A percentile compares a stretch with the other conserved stretches of the same genome.
phyloP scores from a whole-genome alignment of 805 yeast species.

The Metschnikowia gelsemii region DNA sequence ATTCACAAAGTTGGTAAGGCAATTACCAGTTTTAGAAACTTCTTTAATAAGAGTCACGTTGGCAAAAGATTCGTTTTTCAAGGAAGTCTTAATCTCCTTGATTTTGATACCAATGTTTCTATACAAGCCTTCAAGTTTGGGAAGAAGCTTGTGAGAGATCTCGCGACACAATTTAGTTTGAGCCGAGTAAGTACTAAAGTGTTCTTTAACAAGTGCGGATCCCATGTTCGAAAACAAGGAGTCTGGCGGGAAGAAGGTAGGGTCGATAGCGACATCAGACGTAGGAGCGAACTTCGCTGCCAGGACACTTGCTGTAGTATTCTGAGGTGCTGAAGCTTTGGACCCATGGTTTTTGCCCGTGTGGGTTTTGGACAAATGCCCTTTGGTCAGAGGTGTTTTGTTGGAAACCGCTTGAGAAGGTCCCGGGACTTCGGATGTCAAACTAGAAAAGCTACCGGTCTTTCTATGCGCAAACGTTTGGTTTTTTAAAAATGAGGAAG shows the following conservation, averaged over 20 bases:
- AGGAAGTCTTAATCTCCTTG: constrained; percentile 40
- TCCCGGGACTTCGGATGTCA: constrained; percentile 12
- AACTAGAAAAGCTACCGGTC: constrained; percentile 15
- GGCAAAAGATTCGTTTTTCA: constrained; percentile 43
- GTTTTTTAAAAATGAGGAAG: constrained; percentile 25
- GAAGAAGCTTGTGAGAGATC: constrained; percentile 32
- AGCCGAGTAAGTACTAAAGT: constrained; percentile 27
- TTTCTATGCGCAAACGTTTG: constrained; percentile 23
- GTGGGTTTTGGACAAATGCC: too few species aligned
- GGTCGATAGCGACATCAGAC: constrained; percentile 24
- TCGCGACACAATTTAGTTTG: constrained; percentile 34
- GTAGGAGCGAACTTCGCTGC: constrained; percentile 21
- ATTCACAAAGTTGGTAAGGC: constrained; percentile 37
- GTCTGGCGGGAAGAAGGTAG: constrained; percentile 26
- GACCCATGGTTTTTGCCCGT: too few species aligned
- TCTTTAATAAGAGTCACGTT: constrained; percentile 36
- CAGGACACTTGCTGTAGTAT: constrained; percentile 7
- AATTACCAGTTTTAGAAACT: constrained; percentile 59
- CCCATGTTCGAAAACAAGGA: constrained; percentile 31
- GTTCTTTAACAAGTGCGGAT: constrained; percentile 36
- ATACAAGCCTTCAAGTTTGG: constrained; percentile 36
- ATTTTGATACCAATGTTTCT: constrained; percentile 38
- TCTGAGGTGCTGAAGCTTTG: constrained; percentile 2
- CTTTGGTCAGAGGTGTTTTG: too few species aligned
- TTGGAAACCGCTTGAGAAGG: neutral